Percentiles rank a stretch among this genome's conserved stretches.
These are phyloP conservation scores for Aspergillus arachidicola DNA, from an alignment of 2,329 filamentous ascomycete genomes.

Conservation along the genomic window DNA sequence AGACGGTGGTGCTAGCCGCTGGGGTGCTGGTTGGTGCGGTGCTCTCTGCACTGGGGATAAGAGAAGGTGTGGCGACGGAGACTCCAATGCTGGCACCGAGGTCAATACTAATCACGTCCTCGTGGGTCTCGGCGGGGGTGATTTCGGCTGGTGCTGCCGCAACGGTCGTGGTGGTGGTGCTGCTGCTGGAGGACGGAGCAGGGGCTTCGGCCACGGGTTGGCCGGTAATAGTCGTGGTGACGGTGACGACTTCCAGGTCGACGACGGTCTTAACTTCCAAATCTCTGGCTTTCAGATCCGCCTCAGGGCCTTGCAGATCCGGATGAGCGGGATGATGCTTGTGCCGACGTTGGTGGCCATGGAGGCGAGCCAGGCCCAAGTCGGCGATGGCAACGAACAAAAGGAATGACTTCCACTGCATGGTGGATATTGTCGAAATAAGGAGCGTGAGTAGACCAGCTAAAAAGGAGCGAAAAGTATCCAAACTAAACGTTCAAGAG, in stretches of 20 bases:
- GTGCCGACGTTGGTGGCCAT: slow-evolving; percentile 31
- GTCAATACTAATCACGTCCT: neutral
- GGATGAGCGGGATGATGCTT: slow-evolving; percentile 23
- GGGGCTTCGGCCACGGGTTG: neutral
- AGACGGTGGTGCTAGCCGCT: slow-evolving; percentile 6
- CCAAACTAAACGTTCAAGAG: neutral
- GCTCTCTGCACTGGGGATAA: neutral
- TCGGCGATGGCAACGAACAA: slow-evolving; percentile 29
- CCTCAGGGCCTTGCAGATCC: slow-evolving; percentile 11
- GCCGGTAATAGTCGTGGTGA: slow-evolving; percentile 6
- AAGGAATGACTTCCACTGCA: slow-evolving; percentile 35
- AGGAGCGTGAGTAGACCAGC: neutral
- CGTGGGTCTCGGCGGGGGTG: neutral
- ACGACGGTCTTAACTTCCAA: slow-evolving; percentile 13
- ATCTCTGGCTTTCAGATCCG: slow-evolving; percentile 15
- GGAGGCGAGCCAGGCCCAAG: slow-evolving; percentile 28
- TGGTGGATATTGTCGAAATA: slow-evolving; percentile 13
- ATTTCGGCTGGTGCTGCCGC: neutral
- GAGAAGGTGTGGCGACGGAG: neutral
- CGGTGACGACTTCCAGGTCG: slow-evolving; percentile 23
- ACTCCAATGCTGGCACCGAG: neutral
- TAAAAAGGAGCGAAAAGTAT: neutral
- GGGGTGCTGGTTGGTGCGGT: slow-evolving; percentile 10
- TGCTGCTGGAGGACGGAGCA: slow-evolving; percentile 2
- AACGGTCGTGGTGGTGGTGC: neutral